Percentiles rank a stretch among this genome's conserved stretches.
Conservation (phyloP, 2,329 filamentous ascomycete genomes). For the Calonectria henricotiae region DNA sequence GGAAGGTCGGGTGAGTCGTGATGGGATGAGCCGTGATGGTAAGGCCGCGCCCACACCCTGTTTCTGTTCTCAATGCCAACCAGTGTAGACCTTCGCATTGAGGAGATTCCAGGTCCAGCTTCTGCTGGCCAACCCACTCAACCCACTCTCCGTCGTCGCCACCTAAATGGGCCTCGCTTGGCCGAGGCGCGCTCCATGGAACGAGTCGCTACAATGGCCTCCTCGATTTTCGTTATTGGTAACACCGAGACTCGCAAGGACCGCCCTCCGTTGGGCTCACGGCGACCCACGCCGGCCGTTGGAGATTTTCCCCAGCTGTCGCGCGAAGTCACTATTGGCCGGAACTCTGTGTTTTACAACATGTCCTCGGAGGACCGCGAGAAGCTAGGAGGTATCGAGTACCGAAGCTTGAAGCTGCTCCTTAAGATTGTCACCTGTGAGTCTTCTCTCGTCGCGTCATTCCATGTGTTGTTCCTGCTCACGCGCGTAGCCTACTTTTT, state of each 20-base stretch:
- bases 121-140: conserved; percentile 31
- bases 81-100: conserved; percentile 45
- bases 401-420: conserved; percentile 66
- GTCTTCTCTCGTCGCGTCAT: background rate
- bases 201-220: conserved; percentile 54
- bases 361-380: conserved; percentile 61
- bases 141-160: conserved; percentile 48
- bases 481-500: conserved; percentile 61
- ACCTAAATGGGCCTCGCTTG: conserved; percentile 48
- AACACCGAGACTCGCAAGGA: conserved; percentile 42
- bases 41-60: background rate
- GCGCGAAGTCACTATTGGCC: conserved; percentile 61
- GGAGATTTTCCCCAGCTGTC: conserved; percentile 61
- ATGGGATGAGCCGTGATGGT: conserved; percentile 49
- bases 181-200: conserved; percentile 58
- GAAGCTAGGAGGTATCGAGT: conserved; percentile 69
- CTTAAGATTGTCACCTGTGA: conserved; percentile 64
- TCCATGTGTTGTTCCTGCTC: background rate
- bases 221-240: conserved; percentile 62
- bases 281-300: conserved; percentile 40
- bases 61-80: background rate
- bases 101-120: conserved; percentile 38
- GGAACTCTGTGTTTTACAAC: conserved; percentile 65
- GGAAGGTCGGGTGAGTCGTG: conserved; percentile 43
- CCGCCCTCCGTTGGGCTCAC: conserved; percentile 30